A percentile compares a stretch with the other conserved stretches of the same genome.
These are phyloP conservation scores for Fusarium tjaetaba DNA, from an alignment of 2,329 filamentous ascomycete genomes.

Conservation along the genomic window DNA sequence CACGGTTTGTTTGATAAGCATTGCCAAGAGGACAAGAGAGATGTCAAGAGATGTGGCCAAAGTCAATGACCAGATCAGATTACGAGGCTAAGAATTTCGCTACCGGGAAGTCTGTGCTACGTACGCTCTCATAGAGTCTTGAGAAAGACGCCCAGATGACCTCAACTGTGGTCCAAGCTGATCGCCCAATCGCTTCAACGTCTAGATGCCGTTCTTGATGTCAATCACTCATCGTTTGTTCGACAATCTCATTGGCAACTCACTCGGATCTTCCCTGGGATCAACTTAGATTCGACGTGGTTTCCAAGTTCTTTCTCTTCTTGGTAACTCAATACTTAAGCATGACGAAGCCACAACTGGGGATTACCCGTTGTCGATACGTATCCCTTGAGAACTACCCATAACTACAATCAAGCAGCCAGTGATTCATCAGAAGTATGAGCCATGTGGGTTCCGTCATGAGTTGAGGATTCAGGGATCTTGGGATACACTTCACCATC, in stretches of 20 bases:
- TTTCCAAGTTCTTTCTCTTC: conserved; percentile 15
- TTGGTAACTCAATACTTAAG: neutral
- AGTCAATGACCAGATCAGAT: conserved; percentile 11
- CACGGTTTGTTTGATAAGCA: neutral
- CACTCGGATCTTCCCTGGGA: conserved; percentile 18
- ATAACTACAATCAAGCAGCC: neutral
- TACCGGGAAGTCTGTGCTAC: conserved; percentile 9
- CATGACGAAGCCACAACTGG: conserved; percentile 15
- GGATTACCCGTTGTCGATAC: conserved; percentile 6
- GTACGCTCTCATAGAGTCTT: neutral
- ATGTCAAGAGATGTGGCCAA: neutral
- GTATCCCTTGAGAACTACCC: neutral
- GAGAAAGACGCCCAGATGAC: conserved; percentile 5
- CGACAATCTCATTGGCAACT: neutral
- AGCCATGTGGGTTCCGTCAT: neutral
- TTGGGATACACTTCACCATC: neutral
- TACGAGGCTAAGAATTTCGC: conserved; percentile 13
- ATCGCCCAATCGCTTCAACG: neutral
- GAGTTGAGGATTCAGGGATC: conserved; percentile 1
- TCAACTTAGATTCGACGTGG: neutral
- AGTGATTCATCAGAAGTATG: neutral
- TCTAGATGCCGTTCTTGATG: neutral
- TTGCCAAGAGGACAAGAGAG: conserved; percentile 10
- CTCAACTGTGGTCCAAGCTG: neutral
- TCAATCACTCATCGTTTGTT: neutral